Evolutionary conservation across 75 land plant species (phyloP).

Genomic region (Cunninghamia lanceolata): DNA sequence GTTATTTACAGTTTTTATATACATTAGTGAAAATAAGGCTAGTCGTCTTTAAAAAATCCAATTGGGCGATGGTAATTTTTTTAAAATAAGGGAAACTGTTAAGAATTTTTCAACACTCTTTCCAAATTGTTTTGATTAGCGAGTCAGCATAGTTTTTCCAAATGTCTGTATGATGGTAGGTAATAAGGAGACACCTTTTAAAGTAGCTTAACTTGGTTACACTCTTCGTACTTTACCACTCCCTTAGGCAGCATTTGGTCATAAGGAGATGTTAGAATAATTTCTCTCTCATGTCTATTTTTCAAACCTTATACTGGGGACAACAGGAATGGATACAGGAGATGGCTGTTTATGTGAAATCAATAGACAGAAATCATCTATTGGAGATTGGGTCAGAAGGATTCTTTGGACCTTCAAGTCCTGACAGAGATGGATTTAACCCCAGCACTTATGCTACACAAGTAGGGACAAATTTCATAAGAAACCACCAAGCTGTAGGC

Average conservation of each 20-base stretch:
- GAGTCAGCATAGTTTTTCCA: too few species aligned
- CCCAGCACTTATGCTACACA: slow-evolving; percentile 57
- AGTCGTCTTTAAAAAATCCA: too few species aligned
- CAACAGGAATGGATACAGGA: slow-evolving; percentile 81
- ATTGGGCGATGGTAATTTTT: too few species aligned
- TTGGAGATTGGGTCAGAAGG: slow-evolving; percentile 84
- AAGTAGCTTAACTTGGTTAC: background rate
- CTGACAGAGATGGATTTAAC: slow-evolving; percentile 43
- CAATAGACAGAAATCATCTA: slow-evolving; percentile 69
- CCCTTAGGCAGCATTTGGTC: background rate
- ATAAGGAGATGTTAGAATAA: background rate
- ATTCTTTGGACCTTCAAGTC: slow-evolving; percentile 70
- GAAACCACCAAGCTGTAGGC: slow-evolving; percentile 66
- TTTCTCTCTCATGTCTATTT: background rate
- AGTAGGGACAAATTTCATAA: slow-evolving; percentile 84
- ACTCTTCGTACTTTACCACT: background rate
- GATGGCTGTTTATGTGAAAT: slow-evolving; percentile 83
- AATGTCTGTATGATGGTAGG: background rate
- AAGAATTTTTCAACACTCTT: background rate
- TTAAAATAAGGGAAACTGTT: too few species aligned
- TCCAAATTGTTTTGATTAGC: background rate
- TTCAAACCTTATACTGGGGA: background rate
- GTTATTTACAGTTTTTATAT: too few species aligned
- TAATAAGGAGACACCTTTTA: background rate
- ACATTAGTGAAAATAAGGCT: too few species aligned